These are phyloP conservation scores for Kazachstania viticola DNA, from an alignment of 805 yeast species.

Conservation along the genomic window DNA sequence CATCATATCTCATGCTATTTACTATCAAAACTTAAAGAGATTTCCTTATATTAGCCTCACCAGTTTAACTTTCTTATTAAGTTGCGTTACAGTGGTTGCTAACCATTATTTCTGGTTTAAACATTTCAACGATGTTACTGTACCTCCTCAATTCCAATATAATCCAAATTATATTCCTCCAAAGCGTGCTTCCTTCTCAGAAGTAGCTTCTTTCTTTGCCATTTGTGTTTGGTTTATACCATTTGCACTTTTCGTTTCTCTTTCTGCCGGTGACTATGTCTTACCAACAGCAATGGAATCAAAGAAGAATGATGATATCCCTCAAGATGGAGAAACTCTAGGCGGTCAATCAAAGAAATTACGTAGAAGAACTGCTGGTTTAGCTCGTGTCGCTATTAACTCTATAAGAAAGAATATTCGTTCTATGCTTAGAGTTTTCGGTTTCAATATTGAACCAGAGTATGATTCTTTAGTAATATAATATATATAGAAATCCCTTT, in stretches of 20 bases:
- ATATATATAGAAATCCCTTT: too few species aligned
- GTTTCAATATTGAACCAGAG: slow-evolving; percentile 49
- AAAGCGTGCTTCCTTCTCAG: slow-evolving; percentile 69
- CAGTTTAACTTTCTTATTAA: slow-evolving; percentile 56
- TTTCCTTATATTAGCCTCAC: slow-evolving; percentile 78
- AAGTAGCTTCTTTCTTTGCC: slow-evolving; percentile 92
- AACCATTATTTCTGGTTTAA: slow-evolving; percentile 89
- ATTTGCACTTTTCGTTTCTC: slow-evolving; percentile 78
- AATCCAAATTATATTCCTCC: slow-evolving; percentile 50
- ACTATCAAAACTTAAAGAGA: slow-evolving; percentile 61
- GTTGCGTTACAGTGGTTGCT: slow-evolving; percentile 59
- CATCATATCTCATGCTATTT: slow-evolving; percentile 56
- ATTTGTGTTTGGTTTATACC: slow-evolving; percentile 91
- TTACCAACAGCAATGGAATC: slow-evolving; percentile 43
- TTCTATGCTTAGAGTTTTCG: slow-evolving; percentile 41
- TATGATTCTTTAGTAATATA: slow-evolving; percentile 31
- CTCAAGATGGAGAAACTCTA: slow-evolving; percentile 23
- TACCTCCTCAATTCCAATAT: slow-evolving; percentile 58
- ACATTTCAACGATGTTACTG: slow-evolving; percentile 54
- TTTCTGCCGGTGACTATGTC: slow-evolving; percentile 84
- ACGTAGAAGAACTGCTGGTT: slow-evolving; percentile 41
- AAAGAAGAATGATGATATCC: slow-evolving; percentile 20
- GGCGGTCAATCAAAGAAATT: slow-evolving; percentile 12
- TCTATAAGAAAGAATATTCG: slow-evolving; percentile 35
- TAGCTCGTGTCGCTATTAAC: slow-evolving; percentile 59